Evolutionary conservation across 768 basidiomycete species (phyloP), one percentile per base, ranked within the genome.

Genomic region (Candolleomyces efflorescens): DNA sequence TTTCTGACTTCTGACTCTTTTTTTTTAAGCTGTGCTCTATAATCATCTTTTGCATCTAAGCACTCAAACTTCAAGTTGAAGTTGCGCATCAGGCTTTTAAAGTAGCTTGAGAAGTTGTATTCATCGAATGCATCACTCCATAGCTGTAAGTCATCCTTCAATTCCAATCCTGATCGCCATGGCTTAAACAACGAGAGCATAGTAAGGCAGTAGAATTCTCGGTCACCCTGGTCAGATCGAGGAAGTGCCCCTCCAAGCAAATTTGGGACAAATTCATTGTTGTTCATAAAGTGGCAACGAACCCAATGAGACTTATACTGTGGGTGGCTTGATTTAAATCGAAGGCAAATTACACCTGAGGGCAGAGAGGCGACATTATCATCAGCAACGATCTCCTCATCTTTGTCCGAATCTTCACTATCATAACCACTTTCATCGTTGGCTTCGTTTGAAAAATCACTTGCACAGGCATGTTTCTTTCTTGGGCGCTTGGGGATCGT

Each of bases 61-160:
- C 52, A 59, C 22, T 54, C 24, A 36, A 45, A 54, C n/a, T 41
- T 17, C 15, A 54, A n/a, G 32, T 54, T 24, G 13, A 54, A 45
- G 7, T 54, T 24, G 3, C 23, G 5, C 22, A 54, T 43, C 4
- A 54, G 9, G 2, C 9, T 11, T 17, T 2, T 44, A 10, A 44
- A 24, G 15, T 24, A 11, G 4, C 17, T 10, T 3, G 23, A 11
- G 17, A 54, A 46, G 2, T 12, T 18, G 5, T 10, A n/a, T 20
- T n/a, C 9, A 10, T 22, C 22, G 24, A 23, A 54, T 7, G 44
- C 43, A 15, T 54, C 53, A 15, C 3, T 23, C 53, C 53, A 54
- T 1, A 22, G 13, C 20, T 44, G 22, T 5, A 11, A 10, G 6
- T 39, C 2, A 6, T 20, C 10, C 17, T 22, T 12, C 7, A 54